These are phyloP conservation scores for Rhododendron griersonianum DNA, from an alignment of 148 eudicot genomes.

Conservation along the genomic window DNA sequence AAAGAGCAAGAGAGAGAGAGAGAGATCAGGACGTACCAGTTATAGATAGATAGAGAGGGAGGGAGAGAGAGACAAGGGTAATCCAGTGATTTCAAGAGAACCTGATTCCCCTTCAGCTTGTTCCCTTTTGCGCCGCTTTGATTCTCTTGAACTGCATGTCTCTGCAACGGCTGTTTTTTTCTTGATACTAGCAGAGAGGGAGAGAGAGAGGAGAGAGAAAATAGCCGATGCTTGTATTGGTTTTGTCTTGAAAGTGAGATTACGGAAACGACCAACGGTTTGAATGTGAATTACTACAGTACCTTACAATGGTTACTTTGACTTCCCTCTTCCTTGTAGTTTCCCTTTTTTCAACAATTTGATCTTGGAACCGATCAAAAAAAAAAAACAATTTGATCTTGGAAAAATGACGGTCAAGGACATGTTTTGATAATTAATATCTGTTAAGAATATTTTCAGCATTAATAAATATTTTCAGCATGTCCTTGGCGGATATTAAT, in stretches of 20 bases:
- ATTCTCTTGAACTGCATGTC: slow-evolving; percentile 18
- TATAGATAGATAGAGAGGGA: not conserved
- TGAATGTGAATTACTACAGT: not conserved
- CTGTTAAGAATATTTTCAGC: no score
- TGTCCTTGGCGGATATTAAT: no score
- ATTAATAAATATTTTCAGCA: no score
- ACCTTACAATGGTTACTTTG: not conserved
- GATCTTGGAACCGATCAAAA: no score
- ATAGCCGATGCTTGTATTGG: not conserved
- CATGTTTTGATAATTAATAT: no score
- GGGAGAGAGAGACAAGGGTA: not conserved
- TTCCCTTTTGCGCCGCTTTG: not conserved
- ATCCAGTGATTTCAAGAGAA: not conserved
- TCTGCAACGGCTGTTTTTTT: slow-evolving; percentile 16
- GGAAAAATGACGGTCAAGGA: no score
- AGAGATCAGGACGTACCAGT: slow-evolving; percentile 14
- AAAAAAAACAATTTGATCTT: not conserved
- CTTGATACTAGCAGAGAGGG: not conserved
- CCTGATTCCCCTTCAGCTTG: not conserved
- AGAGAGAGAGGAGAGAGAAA: not conserved
- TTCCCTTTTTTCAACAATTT: not conserved
- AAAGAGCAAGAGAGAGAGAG: not conserved
- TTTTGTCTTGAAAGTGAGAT: not conserved
- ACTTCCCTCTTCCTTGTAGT: not conserved
- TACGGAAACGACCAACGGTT: not conserved